A percentile compares a stretch with the other conserved stretches of the same genome.
Conservation (phyloP, 805 yeast species). For the Saccharomycopsis sp. region DNA sequence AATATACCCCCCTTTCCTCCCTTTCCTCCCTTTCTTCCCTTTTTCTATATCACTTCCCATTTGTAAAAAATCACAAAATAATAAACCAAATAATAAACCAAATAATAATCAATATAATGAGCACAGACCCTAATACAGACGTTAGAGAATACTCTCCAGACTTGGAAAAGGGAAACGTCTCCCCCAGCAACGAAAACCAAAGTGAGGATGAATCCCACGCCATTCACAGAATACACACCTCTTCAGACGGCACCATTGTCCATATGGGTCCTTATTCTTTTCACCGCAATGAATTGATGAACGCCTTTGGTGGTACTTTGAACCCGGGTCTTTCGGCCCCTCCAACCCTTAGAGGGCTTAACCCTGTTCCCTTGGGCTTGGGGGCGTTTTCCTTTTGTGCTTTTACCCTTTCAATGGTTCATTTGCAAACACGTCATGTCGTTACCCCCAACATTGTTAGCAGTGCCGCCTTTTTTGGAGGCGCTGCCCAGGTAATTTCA, state of each 20-base stretch:
- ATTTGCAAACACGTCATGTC: constrained; percentile 45
- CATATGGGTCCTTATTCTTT: constrained; percentile 28
- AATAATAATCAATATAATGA: constrained; percentile 1
- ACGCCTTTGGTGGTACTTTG: constrained; percentile 52
- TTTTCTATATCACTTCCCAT: too few species aligned
- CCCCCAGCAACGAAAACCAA: constrained; percentile 3
- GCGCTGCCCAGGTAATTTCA: constrained; percentile 47
- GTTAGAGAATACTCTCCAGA: constrained; percentile 20
- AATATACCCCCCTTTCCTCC: too few species aligned
- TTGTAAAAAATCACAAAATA: too few species aligned
- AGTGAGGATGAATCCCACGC: neutral
- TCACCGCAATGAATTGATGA: constrained; percentile 39
- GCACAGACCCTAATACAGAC: neutral
- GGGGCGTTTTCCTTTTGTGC: constrained; percentile 55
- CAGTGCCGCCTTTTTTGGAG: constrained; percentile 54
- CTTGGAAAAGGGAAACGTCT: constrained; percentile 13
- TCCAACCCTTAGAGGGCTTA: constrained; percentile 37
- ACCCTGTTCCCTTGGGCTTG: constrained; percentile 59
- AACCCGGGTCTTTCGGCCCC: constrained; percentile 31
- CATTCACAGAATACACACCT: constrained; percentile 13
- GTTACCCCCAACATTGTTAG: constrained; percentile 42
- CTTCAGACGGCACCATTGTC: constrained; percentile 20
- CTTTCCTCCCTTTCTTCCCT: neutral
- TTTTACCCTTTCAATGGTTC: constrained; percentile 46
- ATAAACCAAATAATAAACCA: too few species aligned